Evolutionary conservation across 306 rosid species (phyloP).

Genomic region (Trifolium dubium): DNA sequence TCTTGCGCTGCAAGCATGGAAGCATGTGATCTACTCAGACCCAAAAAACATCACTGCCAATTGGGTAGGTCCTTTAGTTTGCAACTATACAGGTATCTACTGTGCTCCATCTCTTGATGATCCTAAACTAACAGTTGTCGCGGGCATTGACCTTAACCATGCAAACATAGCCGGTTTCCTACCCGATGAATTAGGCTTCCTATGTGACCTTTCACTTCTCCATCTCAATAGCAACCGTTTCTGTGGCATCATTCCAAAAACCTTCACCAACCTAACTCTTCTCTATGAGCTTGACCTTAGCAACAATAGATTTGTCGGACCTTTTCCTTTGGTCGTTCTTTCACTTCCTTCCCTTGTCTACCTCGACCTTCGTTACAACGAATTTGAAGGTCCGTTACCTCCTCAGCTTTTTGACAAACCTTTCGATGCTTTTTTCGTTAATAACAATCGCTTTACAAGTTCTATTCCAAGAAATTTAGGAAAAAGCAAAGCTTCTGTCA

Average conservation of each 20-base stretch:
- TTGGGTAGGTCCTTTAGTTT: conserved; percentile 85
- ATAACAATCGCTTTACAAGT: conserved; percentile 70
- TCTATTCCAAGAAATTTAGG: conserved; percentile 56
- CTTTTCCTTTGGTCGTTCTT: conserved; percentile 77
- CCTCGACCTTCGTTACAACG: conserved; percentile 83
- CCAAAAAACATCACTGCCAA: conserved; percentile 70
- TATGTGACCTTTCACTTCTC: conserved; percentile 72
- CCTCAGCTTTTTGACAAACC: conserved; percentile 64
- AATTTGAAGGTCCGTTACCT: conserved; percentile 85
- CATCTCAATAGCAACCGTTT: conserved; percentile 87
- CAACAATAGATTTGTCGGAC: conserved; percentile 87
- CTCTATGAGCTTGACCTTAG: conserved; percentile 86
- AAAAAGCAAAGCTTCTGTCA: conserved; percentile 60
- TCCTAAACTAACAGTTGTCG: conserved; percentile 61
- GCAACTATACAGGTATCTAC: conserved; percentile 72
- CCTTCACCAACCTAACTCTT: conserved; percentile 60
- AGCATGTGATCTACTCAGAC: conserved; percentile 76
- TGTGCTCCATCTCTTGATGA: conserved; percentile 70
- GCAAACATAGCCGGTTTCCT: conserved; percentile 87
- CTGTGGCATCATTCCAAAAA: conserved; percentile 75
- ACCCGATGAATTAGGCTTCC: conserved; percentile 72
- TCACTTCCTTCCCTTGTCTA: conserved; percentile 57
- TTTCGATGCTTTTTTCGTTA: conserved; percentile 74
- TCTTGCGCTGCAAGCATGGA: conserved; percentile 91
- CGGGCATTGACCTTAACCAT: conserved; percentile 83